Evolutionary conservation across 345 rosid species (phyloP).

Genomic region (Eutrema yunnanense): DNA sequence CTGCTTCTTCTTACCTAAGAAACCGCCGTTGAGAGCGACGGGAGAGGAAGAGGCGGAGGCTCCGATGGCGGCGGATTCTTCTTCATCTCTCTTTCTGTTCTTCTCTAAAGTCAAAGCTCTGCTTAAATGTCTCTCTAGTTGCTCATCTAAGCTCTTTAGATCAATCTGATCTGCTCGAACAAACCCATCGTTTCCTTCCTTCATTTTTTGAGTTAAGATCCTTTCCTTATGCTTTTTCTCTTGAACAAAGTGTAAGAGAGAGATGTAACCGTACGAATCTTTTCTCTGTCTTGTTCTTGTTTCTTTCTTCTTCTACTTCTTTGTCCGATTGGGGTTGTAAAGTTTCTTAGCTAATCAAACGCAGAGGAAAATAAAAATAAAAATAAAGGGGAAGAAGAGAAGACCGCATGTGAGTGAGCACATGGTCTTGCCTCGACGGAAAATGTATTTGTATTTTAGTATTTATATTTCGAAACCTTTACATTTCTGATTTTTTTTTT

Average conservation of each 20-base stretch:
- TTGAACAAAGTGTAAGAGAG: not conserved
- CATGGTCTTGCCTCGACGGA: constrained; percentile 45
- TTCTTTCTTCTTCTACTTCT: not conserved
- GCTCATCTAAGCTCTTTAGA: constrained; percentile 92
- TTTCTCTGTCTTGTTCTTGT: not conserved
- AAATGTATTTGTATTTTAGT: constrained; percentile 6
- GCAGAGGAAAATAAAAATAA: not conserved
- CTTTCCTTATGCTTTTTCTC: not conserved
- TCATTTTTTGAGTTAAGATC: constrained; percentile 28
- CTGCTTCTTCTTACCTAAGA: constrained; percentile 25
- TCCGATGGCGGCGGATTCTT: constrained; percentile 15
- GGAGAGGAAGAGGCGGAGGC: constrained; percentile 17
- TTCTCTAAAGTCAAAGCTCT: constrained; percentile 64
- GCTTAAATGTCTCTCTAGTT: constrained; percentile 78
- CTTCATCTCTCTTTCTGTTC: constrained; percentile 42
- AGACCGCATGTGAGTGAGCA: constrained; percentile 49
- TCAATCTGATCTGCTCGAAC: constrained; percentile 99
- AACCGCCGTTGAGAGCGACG: constrained; percentile 14
- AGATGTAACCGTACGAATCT: not conserved
- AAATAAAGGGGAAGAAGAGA: constrained; percentile 1
- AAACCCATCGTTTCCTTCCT: constrained; percentile 69
- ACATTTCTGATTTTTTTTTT: too few relatives aligned
- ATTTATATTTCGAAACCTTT: too few relatives aligned
- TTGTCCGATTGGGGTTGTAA: constrained; percentile 2
- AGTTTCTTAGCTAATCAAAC: constrained; percentile 13